Evolutionary conservation across 208 protist species (phyloP), one percentile per base, ranked within the genome.

Genomic region (Tritrichomonas musculus): DNA sequence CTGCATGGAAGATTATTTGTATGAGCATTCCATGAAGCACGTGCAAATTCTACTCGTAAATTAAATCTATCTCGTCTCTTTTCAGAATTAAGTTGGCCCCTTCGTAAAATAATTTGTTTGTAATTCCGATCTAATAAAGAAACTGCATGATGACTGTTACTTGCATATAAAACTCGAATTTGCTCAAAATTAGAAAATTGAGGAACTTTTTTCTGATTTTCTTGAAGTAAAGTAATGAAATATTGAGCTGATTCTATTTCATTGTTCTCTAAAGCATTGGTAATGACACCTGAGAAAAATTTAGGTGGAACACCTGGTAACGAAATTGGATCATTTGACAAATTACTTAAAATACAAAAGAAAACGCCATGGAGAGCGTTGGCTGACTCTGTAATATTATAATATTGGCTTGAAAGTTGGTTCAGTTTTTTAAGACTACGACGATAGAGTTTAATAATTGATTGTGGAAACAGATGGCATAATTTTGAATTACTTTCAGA

Each of bases 221-320:
- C 22, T 33, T 47, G 0, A 5, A 88, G n/a, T 3, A 88, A 39
- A 14, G 3, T 33, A 2, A 88, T 36, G 17, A 88, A 88, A 57
- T 88, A 88, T 36, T 88, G 77, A 11, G 77, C 77, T 2, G 41
- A 27, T 88, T 88, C 77, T 39, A 88, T 49, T 39, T 88, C 47
- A 39, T 60, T 27, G 11, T 53, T 44, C 9, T 88, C 77, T 39
- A 8, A 39, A 27, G 77, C 77, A 39, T 25, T 33, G 9, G 8
- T 9, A 17, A 88, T 50, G 36, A 88, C 77, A 57, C 33, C 20
- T 20, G 44, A 44, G 27, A 88, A 88, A 17, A 88, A 88, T 20
- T 0, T 33, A 27, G 41, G 9, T 33, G 47, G 25, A 88, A 88
- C 49, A 41, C 49, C 39, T 88, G 77, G 47, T 27, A 50, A 20